A percentile compares a stretch with the other conserved stretches of the same genome.
These are phyloP conservation scores for Trametes maxima DNA, from an alignment of 768 basidiomycete species.

Conservation along the genomic window DNA sequence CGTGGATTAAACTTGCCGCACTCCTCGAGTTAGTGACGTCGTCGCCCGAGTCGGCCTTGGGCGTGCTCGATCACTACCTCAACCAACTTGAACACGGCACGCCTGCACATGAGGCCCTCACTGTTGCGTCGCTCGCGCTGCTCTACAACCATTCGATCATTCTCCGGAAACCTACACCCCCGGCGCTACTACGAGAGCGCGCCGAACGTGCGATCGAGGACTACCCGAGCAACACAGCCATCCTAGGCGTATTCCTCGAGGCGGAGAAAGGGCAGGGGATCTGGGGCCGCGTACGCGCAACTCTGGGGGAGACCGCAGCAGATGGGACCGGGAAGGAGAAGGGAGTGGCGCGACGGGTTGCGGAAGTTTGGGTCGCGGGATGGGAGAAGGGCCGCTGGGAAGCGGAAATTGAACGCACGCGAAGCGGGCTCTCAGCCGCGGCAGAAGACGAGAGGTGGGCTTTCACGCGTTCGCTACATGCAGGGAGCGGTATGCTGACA, in stretches of 20 bases:
- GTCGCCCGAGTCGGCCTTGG: constrained; percentile 44
- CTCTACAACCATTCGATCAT: constrained; percentile 59
- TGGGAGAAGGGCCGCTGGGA: constrained; percentile 78
- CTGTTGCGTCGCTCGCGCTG: constrained; percentile 57
- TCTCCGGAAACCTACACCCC: constrained; percentile 60
- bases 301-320: constrained; percentile 49
- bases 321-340: constrained; percentile 48
- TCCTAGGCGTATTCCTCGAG: constrained; percentile 76
- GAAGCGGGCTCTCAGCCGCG: constrained; percentile 62
- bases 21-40: constrained; percentile 64
- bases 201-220: constrained; percentile 53
- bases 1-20: constrained; percentile 66
- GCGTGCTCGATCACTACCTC: constrained; percentile 38
- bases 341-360: constrained; percentile 56
- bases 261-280: constrained; percentile 73
- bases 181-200: constrained; percentile 58
- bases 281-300: constrained; percentile 70
- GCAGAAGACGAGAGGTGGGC: constrained; percentile 69
- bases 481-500: constrained; percentile 3
- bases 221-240: constrained; percentile 71
- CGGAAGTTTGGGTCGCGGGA: constrained; percentile 79
- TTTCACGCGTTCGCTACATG: background rate
- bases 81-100: constrained; percentile 25
- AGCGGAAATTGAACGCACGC: constrained; percentile 68
- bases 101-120: constrained; percentile 54